phyloP scores from a whole-genome alignment of 2,329 filamentous ascomycete genomes.

The Fusarium palustre region DNA sequence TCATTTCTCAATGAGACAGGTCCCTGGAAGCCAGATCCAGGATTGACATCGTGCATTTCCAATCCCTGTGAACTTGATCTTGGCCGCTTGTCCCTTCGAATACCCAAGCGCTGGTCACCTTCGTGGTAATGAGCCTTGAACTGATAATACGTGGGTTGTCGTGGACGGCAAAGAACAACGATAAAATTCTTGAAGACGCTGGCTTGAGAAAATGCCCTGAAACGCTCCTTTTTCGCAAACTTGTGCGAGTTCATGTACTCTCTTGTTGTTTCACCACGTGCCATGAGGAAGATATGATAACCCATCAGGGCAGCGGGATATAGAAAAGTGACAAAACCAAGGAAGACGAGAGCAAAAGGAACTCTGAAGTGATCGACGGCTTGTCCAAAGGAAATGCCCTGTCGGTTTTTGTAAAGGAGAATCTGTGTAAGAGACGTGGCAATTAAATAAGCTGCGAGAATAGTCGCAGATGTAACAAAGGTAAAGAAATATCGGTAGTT shows the following conservation, averaged over 20 bases:
- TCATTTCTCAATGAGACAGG: constrained; percentile 60
- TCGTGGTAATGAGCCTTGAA: constrained; percentile 83
- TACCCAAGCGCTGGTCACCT: constrained; percentile 87
- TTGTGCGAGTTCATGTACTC: constrained; percentile 98
- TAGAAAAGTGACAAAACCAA: constrained; percentile 77
- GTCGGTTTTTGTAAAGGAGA: constrained; percentile 73
- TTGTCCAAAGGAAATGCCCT: constrained; percentile 73
- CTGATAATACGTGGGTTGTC: constrained; percentile 87
- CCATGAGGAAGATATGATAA: constrained; percentile 93
- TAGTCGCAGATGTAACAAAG: constrained; percentile 83
- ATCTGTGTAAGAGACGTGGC: constrained; percentile 85
- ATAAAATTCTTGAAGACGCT: constrained; percentile 82
- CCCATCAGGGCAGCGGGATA: constrained; percentile 87
- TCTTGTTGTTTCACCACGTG: constrained; percentile 90
- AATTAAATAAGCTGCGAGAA: constrained; percentile 81
- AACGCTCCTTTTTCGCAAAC: constrained; percentile 90
- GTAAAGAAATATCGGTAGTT: constrained; percentile 99
- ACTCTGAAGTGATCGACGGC: constrained; percentile 79
- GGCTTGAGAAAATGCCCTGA: constrained; percentile 88
- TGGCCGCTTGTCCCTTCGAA: constrained; percentile 52
- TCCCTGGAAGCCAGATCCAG: constrained; percentile 64
- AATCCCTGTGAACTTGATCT: constrained; percentile 74
- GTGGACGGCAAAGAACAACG: constrained; percentile 82
- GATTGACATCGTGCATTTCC: constrained; percentile 77
- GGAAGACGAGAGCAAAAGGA: constrained; percentile 89